Evolutionary conservation across 1,139 yeast species (phyloP).

Genomic region (Sugiyamaella castrensis): DNA sequence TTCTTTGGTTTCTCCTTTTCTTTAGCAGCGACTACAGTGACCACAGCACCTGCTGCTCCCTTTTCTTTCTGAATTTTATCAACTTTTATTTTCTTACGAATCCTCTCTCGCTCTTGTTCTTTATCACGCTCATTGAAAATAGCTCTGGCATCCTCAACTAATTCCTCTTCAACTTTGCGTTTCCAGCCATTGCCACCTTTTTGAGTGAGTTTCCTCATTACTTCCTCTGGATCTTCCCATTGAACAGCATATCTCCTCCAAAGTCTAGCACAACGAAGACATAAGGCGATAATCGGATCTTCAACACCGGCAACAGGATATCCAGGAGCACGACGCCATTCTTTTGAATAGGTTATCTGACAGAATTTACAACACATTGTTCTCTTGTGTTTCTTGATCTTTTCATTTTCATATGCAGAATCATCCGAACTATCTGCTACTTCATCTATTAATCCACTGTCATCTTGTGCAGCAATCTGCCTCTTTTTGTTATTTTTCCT

Average conservation of each 20-base stretch:
- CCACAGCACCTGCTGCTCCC: conserved; percentile 6
- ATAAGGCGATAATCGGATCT: conserved; percentile 53
- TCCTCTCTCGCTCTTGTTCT: conserved; percentile 32
- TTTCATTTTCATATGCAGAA: conserved; percentile 58
- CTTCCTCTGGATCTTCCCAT: conserved; percentile 84
- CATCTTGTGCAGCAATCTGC: conserved; percentile 36
- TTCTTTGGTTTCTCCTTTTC: conserved; percentile 1
- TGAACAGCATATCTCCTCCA: conserved; percentile 89
- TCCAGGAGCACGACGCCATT: conserved; percentile 77
- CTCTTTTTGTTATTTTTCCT: conserved; percentile 52
- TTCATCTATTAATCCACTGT: conserved; percentile 42
- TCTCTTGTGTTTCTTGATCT: conserved; percentile 41
- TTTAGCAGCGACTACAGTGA: neutral
- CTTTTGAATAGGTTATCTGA: conserved; percentile 48
- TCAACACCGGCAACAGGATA: conserved; percentile 42
- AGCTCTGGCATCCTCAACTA: conserved; percentile 59
- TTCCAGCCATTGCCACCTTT: conserved; percentile 52
- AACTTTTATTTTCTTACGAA: conserved; percentile 22
- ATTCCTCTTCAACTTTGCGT: conserved; percentile 66
- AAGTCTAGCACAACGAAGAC: conserved; percentile 80
- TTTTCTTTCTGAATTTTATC: conserved; percentile 16
- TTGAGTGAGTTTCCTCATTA: conserved; percentile 50
- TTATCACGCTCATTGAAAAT: conserved; percentile 52
- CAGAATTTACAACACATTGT: conserved; percentile 65
- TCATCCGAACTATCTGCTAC: conserved; percentile 70